Evolutionary conservation across 495 filamentous ascomycete genomes (phyloP).

Genomic region (Aspergillus sparsus): DNA sequence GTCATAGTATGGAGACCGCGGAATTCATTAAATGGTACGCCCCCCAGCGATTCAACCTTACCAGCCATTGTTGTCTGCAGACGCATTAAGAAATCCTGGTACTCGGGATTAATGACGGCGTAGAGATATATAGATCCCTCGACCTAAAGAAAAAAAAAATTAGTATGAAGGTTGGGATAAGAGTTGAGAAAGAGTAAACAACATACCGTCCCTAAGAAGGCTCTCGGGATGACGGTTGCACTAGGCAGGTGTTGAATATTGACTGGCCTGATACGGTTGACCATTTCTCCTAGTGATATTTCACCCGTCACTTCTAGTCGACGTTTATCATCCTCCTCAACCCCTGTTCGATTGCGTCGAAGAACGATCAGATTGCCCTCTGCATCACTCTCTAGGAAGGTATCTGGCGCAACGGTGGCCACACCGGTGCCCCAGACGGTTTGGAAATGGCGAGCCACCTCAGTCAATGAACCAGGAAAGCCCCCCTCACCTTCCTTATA

Average conservation of each 20-base stretch:
- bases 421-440: slow-evolving; percentile 81
- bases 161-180: not conserved
- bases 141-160: slow-evolving; percentile 50
- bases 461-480: slow-evolving; percentile 55
- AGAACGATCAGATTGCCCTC: slow-evolving; percentile 86
- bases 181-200: not conserved
- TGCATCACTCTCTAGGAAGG: slow-evolving; percentile 77
- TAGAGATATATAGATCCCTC: slow-evolving; percentile 93
- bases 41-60: slow-evolving; percentile 65
- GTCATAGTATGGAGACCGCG: slow-evolving; percentile 74
- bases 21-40: slow-evolving; percentile 73
- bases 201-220: slow-evolving; percentile 87
- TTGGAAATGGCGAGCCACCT: slow-evolving; percentile 79
- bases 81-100: slow-evolving; percentile 78
- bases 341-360: slow-evolving; percentile 66
- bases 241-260: slow-evolving; percentile 58
- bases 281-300: slow-evolving; percentile 85
- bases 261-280: slow-evolving; percentile 74
- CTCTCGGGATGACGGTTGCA: slow-evolving; percentile 73
- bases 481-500: slow-evolving; percentile 53
- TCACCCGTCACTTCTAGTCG: slow-evolving; percentile 75
- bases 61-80: slow-evolving; percentile 72
- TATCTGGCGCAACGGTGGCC: slow-evolving; percentile 66
- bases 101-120: slow-evolving; percentile 65
- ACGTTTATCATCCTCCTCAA: slow-evolving; percentile 70